Conservation (phyloP, 148 eudicot species). For the Linanthus parryae region DNA sequence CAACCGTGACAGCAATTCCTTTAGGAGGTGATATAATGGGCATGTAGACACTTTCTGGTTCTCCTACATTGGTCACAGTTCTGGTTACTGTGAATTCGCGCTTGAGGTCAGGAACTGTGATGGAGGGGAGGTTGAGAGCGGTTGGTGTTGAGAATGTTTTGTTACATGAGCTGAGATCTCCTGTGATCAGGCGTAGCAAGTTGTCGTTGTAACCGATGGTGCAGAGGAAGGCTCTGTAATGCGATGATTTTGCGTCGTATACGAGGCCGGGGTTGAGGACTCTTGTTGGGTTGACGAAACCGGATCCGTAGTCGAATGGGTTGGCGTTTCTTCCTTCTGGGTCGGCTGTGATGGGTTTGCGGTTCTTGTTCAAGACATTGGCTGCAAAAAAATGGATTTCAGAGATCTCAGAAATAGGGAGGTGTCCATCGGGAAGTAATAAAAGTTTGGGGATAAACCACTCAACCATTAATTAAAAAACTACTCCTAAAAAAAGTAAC, state of each 20-base stretch:
- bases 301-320: conserved; percentile 45
- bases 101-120: conserved; percentile 38
- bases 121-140: conserved; percentile 38
- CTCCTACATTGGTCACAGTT: conserved; percentile 44
- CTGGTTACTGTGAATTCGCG: conserved; percentile 20
- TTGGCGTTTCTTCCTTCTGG: conserved; percentile 34
- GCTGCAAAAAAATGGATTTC: conserved; percentile 23
- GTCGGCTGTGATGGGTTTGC: conserved; percentile 31
- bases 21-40: conserved; percentile 30
- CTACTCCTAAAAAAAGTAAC: too few relatives aligned
- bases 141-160: conserved; percentile 22
- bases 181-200: conserved; percentile 27
- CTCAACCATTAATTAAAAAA: too few relatives aligned
- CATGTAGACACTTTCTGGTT: conserved; percentile 23
- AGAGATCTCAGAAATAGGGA: too few relatives aligned
- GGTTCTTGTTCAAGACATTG: conserved; percentile 23
- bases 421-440: too few relatives aligned
- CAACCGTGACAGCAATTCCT: conserved; percentile 41
- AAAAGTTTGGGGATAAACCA: too few relatives aligned
- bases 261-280: conserved; percentile 43
- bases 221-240: conserved; percentile 46
- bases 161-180: conserved; percentile 42
- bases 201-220: conserved; percentile 38
- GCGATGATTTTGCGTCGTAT: conserved; percentile 33
- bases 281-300: conserved; percentile 35